Conservation (phyloP, 2,329 filamentous ascomycete species). For the Fusarium sp. region DNA sequence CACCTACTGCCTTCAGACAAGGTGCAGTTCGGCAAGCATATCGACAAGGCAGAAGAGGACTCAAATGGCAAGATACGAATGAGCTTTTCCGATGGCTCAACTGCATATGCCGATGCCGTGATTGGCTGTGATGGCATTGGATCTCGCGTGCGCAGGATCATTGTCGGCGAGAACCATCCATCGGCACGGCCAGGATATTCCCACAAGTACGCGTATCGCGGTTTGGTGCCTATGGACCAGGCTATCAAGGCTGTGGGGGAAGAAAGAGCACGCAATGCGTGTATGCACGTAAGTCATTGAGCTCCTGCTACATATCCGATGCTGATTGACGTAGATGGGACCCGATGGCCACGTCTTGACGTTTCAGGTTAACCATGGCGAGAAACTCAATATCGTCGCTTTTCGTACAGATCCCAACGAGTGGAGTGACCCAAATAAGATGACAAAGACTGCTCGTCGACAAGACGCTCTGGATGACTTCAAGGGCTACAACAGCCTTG, state of each 20-base stretch:
- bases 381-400: conserved; percentile 68
- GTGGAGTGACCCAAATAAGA: conserved; percentile 47
- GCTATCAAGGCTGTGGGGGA: conserved; percentile 63
- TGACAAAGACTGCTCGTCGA: conserved; percentile 45
- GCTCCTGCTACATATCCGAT: accelerated
- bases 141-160: conserved; percentile 62
- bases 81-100: conserved; percentile 57
- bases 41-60: conserved; percentile 51
- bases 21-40: conserved; percentile 53
- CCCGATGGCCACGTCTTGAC: conserved; percentile 68
- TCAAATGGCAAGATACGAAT: conserved; percentile 46
- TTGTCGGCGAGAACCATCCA: conserved; percentile 60
- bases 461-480: conserved; percentile 55
- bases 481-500: conserved; percentile 50
- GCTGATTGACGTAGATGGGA: conserved; percentile 52
- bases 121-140: conserved; percentile 77
- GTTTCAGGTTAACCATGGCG: conserved; percentile 68
- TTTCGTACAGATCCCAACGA: conserved; percentile 52
- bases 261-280: conserved; percentile 50
- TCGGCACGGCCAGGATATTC: conserved; percentile 60
- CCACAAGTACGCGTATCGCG: conserved; percentile 70
- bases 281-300: conserved; percentile 43
- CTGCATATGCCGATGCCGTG: conserved; percentile 56
- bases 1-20: conserved; percentile 53
- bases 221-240: conserved; percentile 61